Conservation (phyloP, 768 basidiomycete species). For the Dacryopinax spathularia region DNA sequence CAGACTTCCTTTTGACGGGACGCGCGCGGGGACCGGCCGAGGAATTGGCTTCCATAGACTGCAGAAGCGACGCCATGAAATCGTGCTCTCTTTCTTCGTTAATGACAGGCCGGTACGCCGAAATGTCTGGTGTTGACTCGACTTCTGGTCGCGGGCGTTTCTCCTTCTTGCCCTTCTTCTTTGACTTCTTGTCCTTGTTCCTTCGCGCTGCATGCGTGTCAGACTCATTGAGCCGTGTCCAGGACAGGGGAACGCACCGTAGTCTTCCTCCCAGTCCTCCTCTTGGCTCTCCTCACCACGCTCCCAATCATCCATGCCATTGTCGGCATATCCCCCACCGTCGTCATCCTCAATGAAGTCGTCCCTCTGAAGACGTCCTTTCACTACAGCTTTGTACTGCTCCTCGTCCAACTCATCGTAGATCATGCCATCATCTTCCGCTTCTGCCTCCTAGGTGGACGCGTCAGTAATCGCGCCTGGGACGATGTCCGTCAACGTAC, state of each 20-base stretch:
- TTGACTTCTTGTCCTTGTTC: conserved; percentile 25
- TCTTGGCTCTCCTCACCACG: conserved; percentile 35
- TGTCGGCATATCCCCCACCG: conserved; percentile 79
- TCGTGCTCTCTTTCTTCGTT: conserved; percentile 73
- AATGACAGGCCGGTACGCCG: conserved; percentile 62
- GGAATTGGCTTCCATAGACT: conserved; percentile 43
- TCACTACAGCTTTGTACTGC: conserved; percentile 75
- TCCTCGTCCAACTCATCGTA: conserved; percentile 88
- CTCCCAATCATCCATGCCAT: conserved; percentile 92
- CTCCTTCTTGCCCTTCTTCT: conserved; percentile 34
- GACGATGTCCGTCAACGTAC: neutral
- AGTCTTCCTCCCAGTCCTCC: conserved; percentile 42
- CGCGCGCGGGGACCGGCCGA: conserved; percentile 22
- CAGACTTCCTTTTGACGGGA: conserved; percentile 15
- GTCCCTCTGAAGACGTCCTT: conserved; percentile 63
- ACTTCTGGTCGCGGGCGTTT: conserved; percentile 31
- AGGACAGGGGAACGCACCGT: conserved; percentile 6
- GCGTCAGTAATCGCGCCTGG: neutral
- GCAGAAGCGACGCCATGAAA: conserved; percentile 74
- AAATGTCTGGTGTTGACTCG: conserved; percentile 42
- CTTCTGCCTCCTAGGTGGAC: neutral
- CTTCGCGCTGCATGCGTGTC: neutral
- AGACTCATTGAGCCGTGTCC: too few relatives aligned
- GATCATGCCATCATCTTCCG: conserved; percentile 47
- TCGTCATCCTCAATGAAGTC: conserved; percentile 97